Base-by-base conservation (phyloP, 2,329 filamentous ascomycete genomes). In the Camillea tinctor region DNA sequence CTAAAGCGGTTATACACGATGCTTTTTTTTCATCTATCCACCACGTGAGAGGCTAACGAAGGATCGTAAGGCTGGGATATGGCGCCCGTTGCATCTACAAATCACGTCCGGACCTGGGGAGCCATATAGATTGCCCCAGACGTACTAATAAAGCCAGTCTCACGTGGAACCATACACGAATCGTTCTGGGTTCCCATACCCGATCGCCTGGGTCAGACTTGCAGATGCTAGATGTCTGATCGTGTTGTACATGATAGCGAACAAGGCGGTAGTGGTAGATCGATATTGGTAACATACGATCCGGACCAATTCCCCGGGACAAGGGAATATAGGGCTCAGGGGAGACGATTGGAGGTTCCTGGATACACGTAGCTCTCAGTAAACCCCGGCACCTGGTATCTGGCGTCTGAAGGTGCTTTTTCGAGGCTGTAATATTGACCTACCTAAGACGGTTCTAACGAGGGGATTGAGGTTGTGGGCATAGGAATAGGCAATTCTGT, bases 221-320 rank as follows among this genome's bases (percentile, higher is more conserved):
- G 56, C 57, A 44, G 40, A 49, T 54, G 50, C 59, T 55, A 44
- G 40, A 49, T 54, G 50, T 59, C 61, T 57, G 56, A 53, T n/a
- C 24, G 51, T 58, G 56, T 57, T 52, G 60, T 55, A 58, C 64
- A 62, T 60, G 56, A 57, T 62, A 64, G 55, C 52, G 48, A 30
- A 24, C 49, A 50, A 50, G 26, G 13, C 17, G 6, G 5, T 17
- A 44, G 36, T n/a, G 11, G 26, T 30, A 30, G 26, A 30, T 44
- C 15, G 13, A 44, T 44, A 44, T 44, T 44, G 36, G 17, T n/a
- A 44, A 44, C 36, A 44, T 44, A 44, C 13, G 36, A 44, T n/a
- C 36, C 36, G 36, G 36, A 44, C 17, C 5, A n/a, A 15, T 44
- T 44, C 36, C 36, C 36, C 36, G 17, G 7, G 17, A 9, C 17